phyloP scores from a whole-genome alignment of 225 moss, liverwort and hornwort genomes.

The Asterella californica region DNA sequence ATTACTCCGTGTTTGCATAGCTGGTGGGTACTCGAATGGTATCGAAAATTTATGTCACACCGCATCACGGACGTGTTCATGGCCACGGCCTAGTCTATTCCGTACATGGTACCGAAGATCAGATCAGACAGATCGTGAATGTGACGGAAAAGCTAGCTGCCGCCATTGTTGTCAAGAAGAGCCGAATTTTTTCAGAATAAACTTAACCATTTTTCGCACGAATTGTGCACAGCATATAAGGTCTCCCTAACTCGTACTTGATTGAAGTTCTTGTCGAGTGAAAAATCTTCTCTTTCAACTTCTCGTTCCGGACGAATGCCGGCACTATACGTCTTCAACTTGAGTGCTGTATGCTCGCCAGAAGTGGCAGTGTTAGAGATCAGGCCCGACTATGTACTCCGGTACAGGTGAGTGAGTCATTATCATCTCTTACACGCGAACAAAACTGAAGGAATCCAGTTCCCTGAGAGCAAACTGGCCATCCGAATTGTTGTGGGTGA shows the following conservation, averaged over 20 bases:
- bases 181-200: slow-evolving; percentile 13
- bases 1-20: no score
- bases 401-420: neutral
- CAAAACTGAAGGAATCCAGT: neutral
- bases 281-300: neutral
- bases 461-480: neutral
- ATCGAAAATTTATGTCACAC: neutral
- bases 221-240: neutral
- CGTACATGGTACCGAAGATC: neutral
- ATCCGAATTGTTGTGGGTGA: neutral
- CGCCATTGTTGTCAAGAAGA: neutral
- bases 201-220: slow-evolving; percentile 7
- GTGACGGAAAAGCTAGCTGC: slow-evolving; percentile 7
- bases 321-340: neutral
- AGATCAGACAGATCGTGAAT: neutral
- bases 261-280: neutral
- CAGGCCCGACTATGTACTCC: no score
- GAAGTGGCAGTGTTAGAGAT: neutral
- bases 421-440: neutral
- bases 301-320: neutral
- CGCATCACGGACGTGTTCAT: neutral
- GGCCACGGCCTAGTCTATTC: neutral
- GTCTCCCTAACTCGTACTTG: neutral
- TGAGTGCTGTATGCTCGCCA: neutral
- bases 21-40: neutral